Percentiles rank a stretch among this genome's conserved stretches.
Evolutionary conservation across 257 asterid genomes (phyloP).

Genomic region (Misopates orontium): DNA sequence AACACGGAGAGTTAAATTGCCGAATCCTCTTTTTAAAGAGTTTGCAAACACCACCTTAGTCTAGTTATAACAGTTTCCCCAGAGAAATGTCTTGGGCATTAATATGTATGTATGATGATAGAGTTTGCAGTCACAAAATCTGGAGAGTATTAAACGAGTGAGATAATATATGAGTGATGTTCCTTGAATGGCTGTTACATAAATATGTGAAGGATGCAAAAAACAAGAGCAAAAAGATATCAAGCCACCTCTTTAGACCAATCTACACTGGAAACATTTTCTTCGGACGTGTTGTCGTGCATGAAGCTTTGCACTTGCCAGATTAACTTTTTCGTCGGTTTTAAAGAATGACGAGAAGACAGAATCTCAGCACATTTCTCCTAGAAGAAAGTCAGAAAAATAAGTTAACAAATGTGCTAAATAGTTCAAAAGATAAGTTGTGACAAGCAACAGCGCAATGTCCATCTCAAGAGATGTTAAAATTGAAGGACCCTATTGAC

Average conservation of each 20-base stretch:
- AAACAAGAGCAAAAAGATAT: not conserved
- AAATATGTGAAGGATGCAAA: not conserved
- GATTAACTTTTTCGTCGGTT: conserved; percentile 8
- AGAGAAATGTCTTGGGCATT: too few relatives aligned
- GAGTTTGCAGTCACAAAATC: too few relatives aligned
- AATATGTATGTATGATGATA: too few relatives aligned
- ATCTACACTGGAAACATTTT: conserved; percentile 10
- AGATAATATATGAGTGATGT: not conserved
- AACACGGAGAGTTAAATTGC: too few relatives aligned
- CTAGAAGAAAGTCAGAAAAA: not conserved
- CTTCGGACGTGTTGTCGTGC: not conserved
- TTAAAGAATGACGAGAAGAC: not conserved
- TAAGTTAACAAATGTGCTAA: not conserved
- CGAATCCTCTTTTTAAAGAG: too few relatives aligned
- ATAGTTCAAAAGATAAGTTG: not conserved
- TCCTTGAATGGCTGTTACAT: not conserved
- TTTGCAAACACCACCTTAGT: too few relatives aligned
- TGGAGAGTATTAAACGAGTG: not conserved
- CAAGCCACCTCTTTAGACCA: not conserved
- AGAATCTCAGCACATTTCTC: not conserved
- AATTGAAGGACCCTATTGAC: too few relatives aligned
- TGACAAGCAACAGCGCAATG: not conserved
- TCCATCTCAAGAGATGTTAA: too few relatives aligned
- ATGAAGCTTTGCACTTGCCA: conserved; percentile 2
- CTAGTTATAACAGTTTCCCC: too few relatives aligned